phyloP scores from a whole-genome alignment of 257 asterid species.

The Anisodus acutangulus region DNA sequence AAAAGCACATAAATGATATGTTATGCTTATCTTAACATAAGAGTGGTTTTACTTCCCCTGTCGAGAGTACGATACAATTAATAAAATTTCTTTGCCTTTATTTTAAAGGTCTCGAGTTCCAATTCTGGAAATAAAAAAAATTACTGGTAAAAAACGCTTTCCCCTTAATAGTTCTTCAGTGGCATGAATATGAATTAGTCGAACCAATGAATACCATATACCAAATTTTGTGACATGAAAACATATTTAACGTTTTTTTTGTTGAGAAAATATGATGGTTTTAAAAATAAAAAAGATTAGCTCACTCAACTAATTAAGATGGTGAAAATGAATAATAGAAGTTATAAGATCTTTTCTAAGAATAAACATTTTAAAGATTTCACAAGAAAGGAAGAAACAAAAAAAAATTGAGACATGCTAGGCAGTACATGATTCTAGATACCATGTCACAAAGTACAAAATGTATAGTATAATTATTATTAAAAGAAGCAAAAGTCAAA shows the following conservation, averaged over 20 bases:
- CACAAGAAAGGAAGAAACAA: background rate
- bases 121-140: accelerated
- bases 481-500: constrained; percentile 45
- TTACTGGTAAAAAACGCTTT: background rate
- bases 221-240: background rate
- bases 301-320: background rate
- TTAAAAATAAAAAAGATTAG: background rate
- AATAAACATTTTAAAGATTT: background rate
- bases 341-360: too few species aligned
- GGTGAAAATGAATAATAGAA: background rate
- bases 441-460: constrained; percentile 27
- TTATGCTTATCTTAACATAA: background rate
- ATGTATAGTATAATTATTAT: background rate
- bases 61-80: background rate
- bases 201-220: too few species aligned
- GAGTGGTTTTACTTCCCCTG: background rate
- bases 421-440: constrained; percentile 35
- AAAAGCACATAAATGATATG: background rate
- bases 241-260: background rate
- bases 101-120: background rate
- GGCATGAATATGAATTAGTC: background rate
- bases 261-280: background rate
- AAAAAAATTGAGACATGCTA: constrained; percentile 41
- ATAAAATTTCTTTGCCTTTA: background rate
- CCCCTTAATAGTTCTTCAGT: background rate